Evolutionary conservation across 352 stramenopile genomes (phyloP).

Genomic region (Globisporangium megalacanthum): DNA sequence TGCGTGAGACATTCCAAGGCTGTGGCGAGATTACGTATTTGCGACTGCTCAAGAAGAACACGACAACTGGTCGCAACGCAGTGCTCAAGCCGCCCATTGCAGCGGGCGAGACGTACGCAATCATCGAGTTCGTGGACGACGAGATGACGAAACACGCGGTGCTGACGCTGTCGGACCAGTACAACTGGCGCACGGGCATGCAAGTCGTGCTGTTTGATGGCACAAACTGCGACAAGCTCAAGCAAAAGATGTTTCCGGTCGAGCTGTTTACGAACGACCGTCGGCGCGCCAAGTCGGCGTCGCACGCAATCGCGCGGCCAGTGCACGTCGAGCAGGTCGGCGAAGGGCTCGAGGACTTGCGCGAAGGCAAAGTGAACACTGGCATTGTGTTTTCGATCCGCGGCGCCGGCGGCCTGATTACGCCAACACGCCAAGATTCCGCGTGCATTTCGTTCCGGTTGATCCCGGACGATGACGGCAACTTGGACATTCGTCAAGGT

Average conservation of each 20-base stretch:
- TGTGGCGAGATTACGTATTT: conserved; percentile 85
- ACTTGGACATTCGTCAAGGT: conserved; percentile 77
- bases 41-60: conserved; percentile 87
- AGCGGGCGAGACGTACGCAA: conserved; percentile 82
- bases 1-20: conserved; percentile 80
- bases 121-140: conserved; percentile 86
- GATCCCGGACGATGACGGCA: conserved; percentile 84
- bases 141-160: conserved; percentile 88
- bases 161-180: conserved; percentile 80
- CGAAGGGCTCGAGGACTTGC: conserved; percentile 78
- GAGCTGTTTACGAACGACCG: conserved; percentile 55
- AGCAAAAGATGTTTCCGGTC: conserved; percentile 88
- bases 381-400: conserved; percentile 85
- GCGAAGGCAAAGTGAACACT: conserved; percentile 85
- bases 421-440: conserved; percentile 74
- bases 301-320: conserved; percentile 48
- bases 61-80: conserved; percentile 77
- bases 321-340: conserved; percentile 82
- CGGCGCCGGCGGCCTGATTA: conserved; percentile 78
- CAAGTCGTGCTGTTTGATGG: conserved; percentile 87
- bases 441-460: conserved; percentile 85
- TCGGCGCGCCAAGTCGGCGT: conserved; percentile 75
- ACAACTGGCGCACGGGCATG: conserved; percentile 85
- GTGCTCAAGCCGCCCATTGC: conserved; percentile 86
- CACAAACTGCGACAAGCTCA: conserved; percentile 85